phyloP scores from a whole-genome alignment of 2,329 filamentous ascomycete genomes.

The Cladosporium austrohemisphaericum region DNA sequence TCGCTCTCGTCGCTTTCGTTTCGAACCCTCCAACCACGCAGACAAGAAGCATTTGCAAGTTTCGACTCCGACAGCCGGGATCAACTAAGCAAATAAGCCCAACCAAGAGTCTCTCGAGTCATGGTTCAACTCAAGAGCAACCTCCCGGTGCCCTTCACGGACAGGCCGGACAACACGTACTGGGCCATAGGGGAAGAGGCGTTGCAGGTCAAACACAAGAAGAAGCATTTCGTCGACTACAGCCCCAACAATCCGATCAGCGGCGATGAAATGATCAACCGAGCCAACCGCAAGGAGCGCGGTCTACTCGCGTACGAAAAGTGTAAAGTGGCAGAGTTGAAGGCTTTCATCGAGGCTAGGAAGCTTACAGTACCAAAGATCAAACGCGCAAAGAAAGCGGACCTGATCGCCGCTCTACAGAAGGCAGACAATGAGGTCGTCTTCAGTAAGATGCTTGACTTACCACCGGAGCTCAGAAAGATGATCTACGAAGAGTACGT shows the following conservation, averaged over 20 bases:
- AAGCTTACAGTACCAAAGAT: background rate
- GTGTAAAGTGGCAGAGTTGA: background rate
- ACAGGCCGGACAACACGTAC: background rate
- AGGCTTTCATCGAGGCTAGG: background rate
- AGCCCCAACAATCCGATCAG: background rate
- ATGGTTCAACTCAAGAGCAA: conserved; percentile 1
- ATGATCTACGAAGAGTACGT: background rate
- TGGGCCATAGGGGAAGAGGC: background rate
- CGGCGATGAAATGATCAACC: background rate
- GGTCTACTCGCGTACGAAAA: background rate
- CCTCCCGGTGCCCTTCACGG: background rate
- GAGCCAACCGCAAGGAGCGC: background rate
- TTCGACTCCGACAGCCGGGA: too few species aligned
- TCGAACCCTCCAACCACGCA: too few species aligned
- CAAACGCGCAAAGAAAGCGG: background rate
- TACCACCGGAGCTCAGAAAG: background rate
- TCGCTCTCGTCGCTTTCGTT: too few species aligned
- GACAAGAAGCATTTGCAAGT: too few species aligned
- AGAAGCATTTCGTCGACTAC: background rate
- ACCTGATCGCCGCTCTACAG: background rate
- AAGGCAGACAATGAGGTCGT: background rate
- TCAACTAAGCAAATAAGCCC: too few species aligned
- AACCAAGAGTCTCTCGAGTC: too few species aligned
- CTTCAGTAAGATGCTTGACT: background rate
- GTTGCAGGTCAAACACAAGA: too few species aligned